Conservation (phyloP, 176 grass and related monocot genomes). For the Oryza brachyantha region DNA sequence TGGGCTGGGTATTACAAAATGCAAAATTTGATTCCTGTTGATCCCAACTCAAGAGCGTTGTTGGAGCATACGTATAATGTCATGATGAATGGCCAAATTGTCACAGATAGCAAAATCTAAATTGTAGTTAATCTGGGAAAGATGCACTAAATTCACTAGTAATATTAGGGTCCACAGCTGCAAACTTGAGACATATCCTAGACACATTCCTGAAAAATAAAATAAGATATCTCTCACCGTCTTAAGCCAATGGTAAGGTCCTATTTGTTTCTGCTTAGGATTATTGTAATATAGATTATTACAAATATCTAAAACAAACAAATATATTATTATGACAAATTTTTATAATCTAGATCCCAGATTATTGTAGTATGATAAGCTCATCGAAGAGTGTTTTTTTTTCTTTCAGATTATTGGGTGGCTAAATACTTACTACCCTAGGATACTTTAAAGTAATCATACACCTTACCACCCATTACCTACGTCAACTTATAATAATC, state of each 20-base stretch:
- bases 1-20: background rate
- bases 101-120: background rate
- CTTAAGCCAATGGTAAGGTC: background rate
- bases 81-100: background rate
- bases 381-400: too few species aligned
- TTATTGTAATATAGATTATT: too few species aligned
- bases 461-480: too few species aligned
- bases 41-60: background rate
- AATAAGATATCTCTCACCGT: background rate
- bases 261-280: too few species aligned
- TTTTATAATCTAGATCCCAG: too few species aligned
- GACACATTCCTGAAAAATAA: background rate
- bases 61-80: background rate
- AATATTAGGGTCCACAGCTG: background rate
- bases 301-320: too few species aligned
- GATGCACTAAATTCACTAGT: background rate
- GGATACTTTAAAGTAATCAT: too few species aligned
- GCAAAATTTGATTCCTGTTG: background rate
- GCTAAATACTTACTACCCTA: too few species aligned
- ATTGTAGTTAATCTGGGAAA: background rate
- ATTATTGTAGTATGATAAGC: too few species aligned
- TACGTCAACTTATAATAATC: too few species aligned
- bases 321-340: too few species aligned
- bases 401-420: too few species aligned
- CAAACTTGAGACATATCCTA: background rate